Conservation (phyloP, 352 stramenopile genomes). For the Phytophthora foliorum region DNA sequence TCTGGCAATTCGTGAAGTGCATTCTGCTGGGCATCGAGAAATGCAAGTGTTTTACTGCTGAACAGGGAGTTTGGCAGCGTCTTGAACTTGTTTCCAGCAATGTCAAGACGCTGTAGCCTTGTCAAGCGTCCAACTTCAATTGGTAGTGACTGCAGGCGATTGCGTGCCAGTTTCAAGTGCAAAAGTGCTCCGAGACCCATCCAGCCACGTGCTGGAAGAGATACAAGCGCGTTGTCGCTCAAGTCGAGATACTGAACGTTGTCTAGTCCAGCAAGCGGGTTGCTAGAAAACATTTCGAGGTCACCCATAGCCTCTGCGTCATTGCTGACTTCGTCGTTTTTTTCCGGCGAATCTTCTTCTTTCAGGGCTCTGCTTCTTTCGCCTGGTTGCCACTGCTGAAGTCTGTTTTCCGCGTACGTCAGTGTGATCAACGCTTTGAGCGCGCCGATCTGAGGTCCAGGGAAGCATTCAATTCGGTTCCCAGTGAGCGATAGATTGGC, state of each 20-base stretch:
- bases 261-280: constrained; percentile 38
- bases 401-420: constrained; percentile 56
- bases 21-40: constrained; percentile 52
- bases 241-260: constrained; percentile 57
- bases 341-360: constrained; percentile 16
- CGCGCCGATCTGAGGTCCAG: constrained; percentile 24
- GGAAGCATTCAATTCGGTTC: constrained; percentile 63
- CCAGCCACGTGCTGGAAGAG: constrained; percentile 46
- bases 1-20: constrained; percentile 40
- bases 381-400: constrained; percentile 46
- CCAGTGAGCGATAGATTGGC: constrained; percentile 50
- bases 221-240: constrained; percentile 47
- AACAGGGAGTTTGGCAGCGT: constrained; percentile 39
- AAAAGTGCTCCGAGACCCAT: constrained; percentile 34
- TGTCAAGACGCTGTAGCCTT: constrained; percentile 51
- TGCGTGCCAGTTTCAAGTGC: constrained; percentile 56
- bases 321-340: constrained; percentile 9
- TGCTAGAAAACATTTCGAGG: background rate
- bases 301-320: background rate
- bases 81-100: constrained; percentile 53
- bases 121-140: constrained; percentile 27
- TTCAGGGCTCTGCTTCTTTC: constrained; percentile 9
- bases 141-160: constrained; percentile 51
- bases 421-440: constrained; percentile 41
- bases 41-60: constrained; percentile 22